A percentile compares a stretch with the other conserved stretches of the same genome.
Conservation (phyloP, 2,329 filamentous ascomycete genomes). For the Catunica adiposa region DNA sequence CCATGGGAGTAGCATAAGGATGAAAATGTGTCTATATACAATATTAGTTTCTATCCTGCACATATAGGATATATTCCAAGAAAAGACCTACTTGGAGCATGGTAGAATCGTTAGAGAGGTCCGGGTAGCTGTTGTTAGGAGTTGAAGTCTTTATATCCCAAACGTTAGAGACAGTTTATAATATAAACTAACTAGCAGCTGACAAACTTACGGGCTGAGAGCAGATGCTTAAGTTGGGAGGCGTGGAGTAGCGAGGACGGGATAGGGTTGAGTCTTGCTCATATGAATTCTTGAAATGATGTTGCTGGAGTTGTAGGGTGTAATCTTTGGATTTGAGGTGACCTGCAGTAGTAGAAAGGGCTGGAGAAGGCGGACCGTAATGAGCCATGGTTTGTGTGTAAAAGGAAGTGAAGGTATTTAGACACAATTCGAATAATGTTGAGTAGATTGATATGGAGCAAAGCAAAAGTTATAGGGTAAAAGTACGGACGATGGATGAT, state of each 20-base stretch:
- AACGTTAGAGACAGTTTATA: background rate
- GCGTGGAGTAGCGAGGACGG: background rate
- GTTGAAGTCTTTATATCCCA: background rate
- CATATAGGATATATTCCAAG: background rate
- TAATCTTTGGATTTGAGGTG: background rate
- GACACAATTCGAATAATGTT: background rate
- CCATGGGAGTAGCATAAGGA: conserved; percentile 12
- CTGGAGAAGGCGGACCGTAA: conserved; percentile 29
- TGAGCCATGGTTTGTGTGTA: conserved; percentile 22
- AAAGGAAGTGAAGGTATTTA: background rate
- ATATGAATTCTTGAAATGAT: background rate
- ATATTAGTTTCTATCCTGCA: background rate
- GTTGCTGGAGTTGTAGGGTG: background rate
- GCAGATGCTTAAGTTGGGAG: background rate
- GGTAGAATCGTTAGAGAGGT: background rate
- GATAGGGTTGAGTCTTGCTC: background rate
- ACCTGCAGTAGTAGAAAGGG: conserved; percentile 19
- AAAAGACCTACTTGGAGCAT: background rate
- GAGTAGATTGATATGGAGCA: background rate
- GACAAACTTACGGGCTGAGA: background rate
- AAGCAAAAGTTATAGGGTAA: background rate
- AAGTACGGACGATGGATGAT: background rate
- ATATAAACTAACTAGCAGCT: no score
- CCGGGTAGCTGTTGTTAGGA: background rate
- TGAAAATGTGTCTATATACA: background rate